phyloP scores from a whole-genome alignment of 371 early-diverging fungal genomes.

The Saksenaea vasiformis region DNA sequence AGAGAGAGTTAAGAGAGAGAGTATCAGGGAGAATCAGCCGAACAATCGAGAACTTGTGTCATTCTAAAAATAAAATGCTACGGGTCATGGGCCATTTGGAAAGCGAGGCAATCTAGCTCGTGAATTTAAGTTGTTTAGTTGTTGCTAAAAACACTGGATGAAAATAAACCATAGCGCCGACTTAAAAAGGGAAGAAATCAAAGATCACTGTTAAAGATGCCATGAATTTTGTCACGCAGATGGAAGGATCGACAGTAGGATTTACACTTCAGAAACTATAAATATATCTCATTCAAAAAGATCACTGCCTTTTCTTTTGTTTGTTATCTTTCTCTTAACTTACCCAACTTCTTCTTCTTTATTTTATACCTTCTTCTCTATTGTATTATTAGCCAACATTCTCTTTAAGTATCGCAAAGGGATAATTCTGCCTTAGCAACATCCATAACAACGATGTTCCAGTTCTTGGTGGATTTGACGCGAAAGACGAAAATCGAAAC shows the following conservation, averaged over 20 bases:
- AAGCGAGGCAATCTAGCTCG: neutral
- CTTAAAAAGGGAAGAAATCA: no score
- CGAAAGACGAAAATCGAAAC: slow-evolving; percentile 17
- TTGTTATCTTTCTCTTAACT: neutral
- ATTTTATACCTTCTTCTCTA: neutral
- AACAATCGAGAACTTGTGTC: neutral
- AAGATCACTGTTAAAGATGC: no score
- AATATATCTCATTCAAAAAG: neutral
- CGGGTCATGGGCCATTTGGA: neutral
- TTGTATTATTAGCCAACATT: neutral
- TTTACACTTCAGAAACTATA: neutral
- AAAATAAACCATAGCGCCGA: neutral
- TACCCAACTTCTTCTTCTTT: neutral
- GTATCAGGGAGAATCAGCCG: no score
- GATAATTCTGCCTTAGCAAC: neutral
- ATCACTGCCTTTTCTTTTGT: neutral
- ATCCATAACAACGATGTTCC: slow-evolving; percentile 18
- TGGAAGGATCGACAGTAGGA: neutral
- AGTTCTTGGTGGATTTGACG: slow-evolving; percentile 25
- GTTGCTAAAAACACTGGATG: neutral
- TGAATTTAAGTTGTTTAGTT: neutral
- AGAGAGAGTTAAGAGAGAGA: no score
- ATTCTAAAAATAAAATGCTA: neutral
- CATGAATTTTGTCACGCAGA: neutral
- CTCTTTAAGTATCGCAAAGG: neutral